Evolutionary conservation across 768 basidiomycete species (phyloP), one percentile per base, ranked within the genome.

Genomic region (Phlebiopsis gigantea): DNA sequence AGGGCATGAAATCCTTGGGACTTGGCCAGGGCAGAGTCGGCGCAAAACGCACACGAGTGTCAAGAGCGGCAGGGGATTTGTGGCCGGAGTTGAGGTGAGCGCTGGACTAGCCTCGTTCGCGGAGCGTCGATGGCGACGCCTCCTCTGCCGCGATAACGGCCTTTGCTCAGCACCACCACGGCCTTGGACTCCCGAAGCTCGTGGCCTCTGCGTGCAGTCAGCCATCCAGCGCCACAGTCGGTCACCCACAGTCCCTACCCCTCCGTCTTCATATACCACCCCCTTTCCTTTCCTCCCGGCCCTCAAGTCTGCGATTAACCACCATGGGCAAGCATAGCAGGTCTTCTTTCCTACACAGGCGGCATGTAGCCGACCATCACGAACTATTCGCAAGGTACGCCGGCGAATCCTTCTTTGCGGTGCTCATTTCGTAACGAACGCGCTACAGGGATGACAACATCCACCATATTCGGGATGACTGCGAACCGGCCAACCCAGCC

Each of bases 401-500:
- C 14, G 7, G n/a, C 22, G n/a, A 28, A 30, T 53, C 46, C 31
- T 14, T n/a, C 14, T 17, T 34, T 17, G 22, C 45, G 22, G 39
- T 39, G 24, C 14, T 24, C 8, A 15, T 47, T 26, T 25, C 50
- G 21, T 26, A 17, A 39, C 30, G 12, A 15, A 8, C 26, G 15
- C 50, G 17, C 10, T 48, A 31, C 31, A 61, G 59, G 44, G 55
- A 56, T 31, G 26, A 29, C 26, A 28, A 39, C 19, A 41, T 19
- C 15, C 56, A 65, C 19, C 54, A 62, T 22, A 44, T 61, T 15
- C 64, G 68, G 12, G 64, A 44, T 22, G 62, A 62, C 19, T 73
- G 72, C 59, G 64, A 71, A 24, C 54, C 72, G n/a, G 74, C 86
- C 21, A 74, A 83, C 61, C 85, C 88, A 5, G 70, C 75, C 6